phyloP scores from a whole-genome alignment of 2,329 filamentous ascomycete genomes.

The Fusarium armeniacum region DNA sequence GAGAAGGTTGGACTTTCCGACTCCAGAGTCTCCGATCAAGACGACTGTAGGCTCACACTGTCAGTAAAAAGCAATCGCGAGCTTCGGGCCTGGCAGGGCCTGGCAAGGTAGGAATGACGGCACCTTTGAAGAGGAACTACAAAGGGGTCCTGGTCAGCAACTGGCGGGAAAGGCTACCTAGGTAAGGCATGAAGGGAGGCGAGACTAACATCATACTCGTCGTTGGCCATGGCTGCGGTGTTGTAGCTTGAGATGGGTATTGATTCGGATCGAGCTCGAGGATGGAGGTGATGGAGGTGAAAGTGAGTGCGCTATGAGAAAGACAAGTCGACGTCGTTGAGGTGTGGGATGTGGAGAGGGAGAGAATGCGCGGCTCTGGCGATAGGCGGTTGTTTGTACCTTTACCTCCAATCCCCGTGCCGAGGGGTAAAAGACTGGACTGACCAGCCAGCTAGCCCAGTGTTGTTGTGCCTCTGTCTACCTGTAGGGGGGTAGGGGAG shows the following conservation, averaged over 20 bases:
- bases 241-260: slow-evolving; percentile 36
- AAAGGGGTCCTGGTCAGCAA: slow-evolving; percentile 53
- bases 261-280: slow-evolving; percentile 26
- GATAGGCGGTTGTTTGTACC: slow-evolving; percentile 51
- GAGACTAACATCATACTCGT: slow-evolving; percentile 96
- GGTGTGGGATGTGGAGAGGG: slow-evolving; percentile 53
- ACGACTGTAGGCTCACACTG: slow-evolving; percentile 74
- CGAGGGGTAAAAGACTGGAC: slow-evolving; percentile 48
- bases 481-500: slow-evolving; percentile 22
- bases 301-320: slow-evolving; percentile 46
- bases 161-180: slow-evolving; percentile 41
- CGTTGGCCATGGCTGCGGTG: slow-evolving; percentile 88
- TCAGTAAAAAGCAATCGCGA: slow-evolving; percentile 51
- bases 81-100: slow-evolving; percentile 35
- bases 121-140: slow-evolving; percentile 99
- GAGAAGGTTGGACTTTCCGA: slow-evolving; percentile 99
- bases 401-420: slow-evolving; percentile 42
- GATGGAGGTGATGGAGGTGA: slow-evolving; percentile 37
- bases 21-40: slow-evolving; percentile 98
- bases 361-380: slow-evolving; percentile 54
- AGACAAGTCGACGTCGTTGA: slow-evolving; percentile 49
- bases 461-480: slow-evolving; percentile 19
- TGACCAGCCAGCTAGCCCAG: slow-evolving; percentile 9
- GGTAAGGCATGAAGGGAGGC: slow-evolving; percentile 28
- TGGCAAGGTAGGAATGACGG: slow-evolving; percentile 47